Evolutionary conservation across 495 filamentous ascomycete species (phyloP), one percentile per base, ranked within the genome.

Genomic region (Geoglossum glabrum): DNA sequence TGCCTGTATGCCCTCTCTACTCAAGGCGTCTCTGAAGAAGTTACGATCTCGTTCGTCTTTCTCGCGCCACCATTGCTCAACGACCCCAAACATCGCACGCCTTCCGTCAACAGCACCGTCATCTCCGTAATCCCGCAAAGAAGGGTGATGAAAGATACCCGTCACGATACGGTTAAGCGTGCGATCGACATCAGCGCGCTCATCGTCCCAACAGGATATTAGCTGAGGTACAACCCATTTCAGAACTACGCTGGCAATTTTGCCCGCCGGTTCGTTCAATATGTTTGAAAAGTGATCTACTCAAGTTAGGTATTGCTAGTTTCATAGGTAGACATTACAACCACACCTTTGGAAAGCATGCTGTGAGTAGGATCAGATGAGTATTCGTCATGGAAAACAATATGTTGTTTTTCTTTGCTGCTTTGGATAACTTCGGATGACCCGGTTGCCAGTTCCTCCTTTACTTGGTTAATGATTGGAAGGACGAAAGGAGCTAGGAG

Each of bases 81-180:
- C 81, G 10, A 80, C 81, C 15, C 69, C 67, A 68, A 90, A 94
- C 85, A 95, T 90, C 59, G 79, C 73, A 21, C 70, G 64, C 47
- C 87, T 83, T 26, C 86, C 83, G 60, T 93, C 84, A 10, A 65
- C 63, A 19, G 83, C 83, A 15, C 85, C 86, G 65, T 89, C 84
- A 21, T 83, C 72, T 23, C 85, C 86, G 66, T 74, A 73, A 30
- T 79, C 67, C 40, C 80, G 79, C 31, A 84, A 78, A 45, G 86
- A 84, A 1, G 89, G 89, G 68, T 95, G 89, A 64, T 95, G 88
- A 64, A 95, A 85, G 3, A 92, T 78, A 45, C 87, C 87, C 56
- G 78, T 74, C 64, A 93, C 79, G 64, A 95, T 86, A 56, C 84
- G 78, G 62, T 78, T 76, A 57, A 89, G 70, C 0, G 80, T 78